Percentiles rank a stretch among this genome's conserved stretches.
phyloP scores from a whole-genome alignment of 2,329 filamentous ascomycete genomes.

The Cladobotryum mycophilum region DNA sequence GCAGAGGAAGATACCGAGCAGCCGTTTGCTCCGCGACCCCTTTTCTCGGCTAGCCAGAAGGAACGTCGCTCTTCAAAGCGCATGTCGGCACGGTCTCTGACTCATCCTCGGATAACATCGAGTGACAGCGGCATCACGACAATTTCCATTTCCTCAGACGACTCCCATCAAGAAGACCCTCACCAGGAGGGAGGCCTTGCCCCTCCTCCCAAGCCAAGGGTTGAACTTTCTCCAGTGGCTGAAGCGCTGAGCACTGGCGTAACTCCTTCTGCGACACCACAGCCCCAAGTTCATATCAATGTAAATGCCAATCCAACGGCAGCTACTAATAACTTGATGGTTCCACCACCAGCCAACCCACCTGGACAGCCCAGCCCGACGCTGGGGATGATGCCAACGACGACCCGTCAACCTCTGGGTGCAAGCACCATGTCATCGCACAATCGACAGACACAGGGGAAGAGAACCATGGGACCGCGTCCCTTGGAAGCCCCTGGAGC shows the following conservation, averaged over 20 bases:
- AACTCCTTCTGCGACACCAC: slow-evolving; percentile 26
- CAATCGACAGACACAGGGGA: slow-evolving; percentile 1
- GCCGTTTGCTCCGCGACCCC: slow-evolving; percentile 15
- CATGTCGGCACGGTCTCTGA: slow-evolving; percentile 16
- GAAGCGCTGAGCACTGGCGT: slow-evolving; percentile 37
- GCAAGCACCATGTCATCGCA: slow-evolving; percentile 8
- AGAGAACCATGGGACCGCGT: slow-evolving; percentile 3
- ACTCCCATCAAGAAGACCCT: slow-evolving; percentile 8
- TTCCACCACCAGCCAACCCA: not conserved
- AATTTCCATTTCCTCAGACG: slow-evolving; percentile 26
- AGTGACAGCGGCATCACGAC: slow-evolving; percentile 28
- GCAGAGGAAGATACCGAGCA: slow-evolving; percentile 6
- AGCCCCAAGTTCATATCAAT: slow-evolving; percentile 25
- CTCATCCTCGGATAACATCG: slow-evolving; percentile 21
- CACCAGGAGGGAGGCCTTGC: slow-evolving; percentile 9
- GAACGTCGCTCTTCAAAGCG: slow-evolving; percentile 7
- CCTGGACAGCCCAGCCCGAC: slow-evolving; percentile 20
- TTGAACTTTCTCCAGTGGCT: slow-evolving; percentile 41
- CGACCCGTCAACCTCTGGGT: slow-evolving; percentile 7
- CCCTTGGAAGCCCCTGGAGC: slow-evolving; percentile 13
- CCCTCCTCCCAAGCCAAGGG: slow-evolving; percentile 17
- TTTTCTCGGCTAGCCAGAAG: slow-evolving; percentile 19
- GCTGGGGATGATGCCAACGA: slow-evolving; percentile 26
- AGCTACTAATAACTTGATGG: not conserved
- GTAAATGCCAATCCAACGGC: not conserved